Base-by-base conservation (phyloP, 176 grass and related monocot genomes). In the Alloteropsis semialata region DNA sequence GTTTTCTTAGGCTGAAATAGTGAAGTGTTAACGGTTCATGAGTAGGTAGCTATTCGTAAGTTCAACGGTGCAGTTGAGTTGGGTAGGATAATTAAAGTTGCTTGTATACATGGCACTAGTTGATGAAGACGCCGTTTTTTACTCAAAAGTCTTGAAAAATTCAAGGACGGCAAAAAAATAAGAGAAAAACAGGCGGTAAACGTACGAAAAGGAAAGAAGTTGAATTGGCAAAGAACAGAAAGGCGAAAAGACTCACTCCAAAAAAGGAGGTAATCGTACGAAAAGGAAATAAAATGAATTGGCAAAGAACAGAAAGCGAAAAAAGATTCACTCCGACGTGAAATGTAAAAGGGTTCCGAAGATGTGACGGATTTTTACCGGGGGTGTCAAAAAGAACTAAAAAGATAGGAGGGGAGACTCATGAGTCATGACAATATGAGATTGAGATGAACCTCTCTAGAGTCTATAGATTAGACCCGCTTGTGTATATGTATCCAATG, bases 41-140 rank as follows among this genome's bases (percentile, higher is more conserved):
- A 63, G 73, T 63, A 71, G 54, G 74, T 72, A 74, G 27, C 32
- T 42, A 16, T 55, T 28, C 50, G 13, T 21, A 85, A 69, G 14
- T 81, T 68, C 76, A 81, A 81, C 59, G 69, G 41, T 74, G 68
- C 68, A 38, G 81, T 57, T 74, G 75, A 32, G 58, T 14, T 70
- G 28, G 39, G 25, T 46, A 56, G 25, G 16, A 72, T 72, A 32
- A 48, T 48, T 36, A 28, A 51, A 57, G 43, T 72, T 56, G 28
- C 65, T 78, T 83, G 45, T 38, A 66, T 25, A 59, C 5, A 34
- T 62, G 41, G 0, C 41, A 42, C 76, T 62, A 50, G 25, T 60
- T 60, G 61, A 81, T 75, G 19, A 84, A 36, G 61, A 51, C 18
- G 4, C 2, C 10, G 6, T 79, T 68, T 50, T 42, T 19, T 75